Percentiles rank a stretch among this genome's conserved stretches.
Evolutionary conservation across 495 filamentous ascomycete genomes (phyloP).

Genomic region (Xylaria acuta): DNA sequence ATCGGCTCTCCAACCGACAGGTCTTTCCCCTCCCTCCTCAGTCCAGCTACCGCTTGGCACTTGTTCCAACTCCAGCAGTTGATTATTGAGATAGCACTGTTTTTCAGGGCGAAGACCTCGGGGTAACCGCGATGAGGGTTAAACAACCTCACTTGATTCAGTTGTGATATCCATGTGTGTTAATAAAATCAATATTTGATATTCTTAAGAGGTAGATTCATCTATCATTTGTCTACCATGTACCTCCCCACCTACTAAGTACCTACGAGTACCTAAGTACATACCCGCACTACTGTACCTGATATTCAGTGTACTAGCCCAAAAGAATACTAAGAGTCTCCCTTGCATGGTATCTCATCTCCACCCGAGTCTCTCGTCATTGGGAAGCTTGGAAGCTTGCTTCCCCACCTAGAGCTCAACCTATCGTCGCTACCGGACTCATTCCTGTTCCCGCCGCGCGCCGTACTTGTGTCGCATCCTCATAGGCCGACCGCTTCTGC

Average conservation of each 20-base stretch:
- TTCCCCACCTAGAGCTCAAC: conserved; percentile 18
- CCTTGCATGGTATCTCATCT: not conserved
- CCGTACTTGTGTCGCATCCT: conserved; percentile 21
- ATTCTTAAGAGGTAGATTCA: not conserved
- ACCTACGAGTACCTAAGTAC: too few species aligned
- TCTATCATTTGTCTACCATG: not conserved
- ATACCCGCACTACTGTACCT: not conserved
- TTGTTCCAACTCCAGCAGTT: not conserved
- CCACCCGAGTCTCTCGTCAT: not conserved
- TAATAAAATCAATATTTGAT: not conserved
- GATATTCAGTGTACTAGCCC: not conserved
- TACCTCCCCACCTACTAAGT: too few species aligned
- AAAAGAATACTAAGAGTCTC: conserved; percentile 1
- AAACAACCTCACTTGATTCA: not conserved
- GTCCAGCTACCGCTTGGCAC: not conserved
- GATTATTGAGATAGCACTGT: not conserved
- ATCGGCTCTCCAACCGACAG: not conserved
- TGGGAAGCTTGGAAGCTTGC: not conserved
- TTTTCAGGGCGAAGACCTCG: not conserved
- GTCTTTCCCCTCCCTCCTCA: not conserved
- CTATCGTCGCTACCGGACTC: not conserved
- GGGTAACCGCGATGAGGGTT: not conserved
- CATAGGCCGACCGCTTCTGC: conserved; percentile 27
- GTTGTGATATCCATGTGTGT: not conserved
- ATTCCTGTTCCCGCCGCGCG: not conserved